Base-by-base conservation (phyloP, 345 rosid genomes). In the Bretschneidera sinensis region DNA sequence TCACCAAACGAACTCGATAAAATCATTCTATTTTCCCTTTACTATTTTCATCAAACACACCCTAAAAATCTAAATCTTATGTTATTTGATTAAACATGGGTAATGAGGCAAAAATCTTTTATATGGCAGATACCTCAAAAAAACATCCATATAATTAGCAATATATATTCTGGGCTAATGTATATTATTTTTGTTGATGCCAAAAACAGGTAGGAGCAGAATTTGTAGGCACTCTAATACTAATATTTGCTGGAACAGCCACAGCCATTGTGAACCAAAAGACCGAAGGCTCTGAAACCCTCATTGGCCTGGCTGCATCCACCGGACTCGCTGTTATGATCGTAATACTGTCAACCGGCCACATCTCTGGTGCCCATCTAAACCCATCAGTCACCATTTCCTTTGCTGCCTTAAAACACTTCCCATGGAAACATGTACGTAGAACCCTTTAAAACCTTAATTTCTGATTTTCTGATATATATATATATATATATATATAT, bases 351-450 rank as follows among this genome's bases (percentile, higher is more conserved):
- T 74, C 96, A 1, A 86, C 90, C 1, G 92, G 96, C 34, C 98
- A 91, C 67, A 88, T 91, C 71, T 91, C 92, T 2, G 95, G 98
- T 17, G 98, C 98, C 14, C 95, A 91, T 77, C 95, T 88, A 48
- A 91, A 91, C 64, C 96, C 95, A 7, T 71, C 92, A 17, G 4
- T 91, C 54, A 88, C 98, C 67, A 79, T 86, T 61, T 71, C 86
- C 50, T 88, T 85, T 66, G 88, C 98, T 61, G 88, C 95, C 21
- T 73, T 86, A 24, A 84, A 78, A 57, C 88, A 85, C 74, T 91
- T 91, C 62, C 92, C 88, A 23, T 86, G 96, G 98, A 88, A 78
- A 60, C 77, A 68, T 22, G 76, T 73, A 16, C 61, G 69, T 39
- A 39, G 8, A 28, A 28, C 3, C 33, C 33, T 8, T 28, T 28